These are phyloP conservation scores for Fabrea salina DNA, from an alignment of 169 alveolate species.

Conservation along the genomic window DNA sequence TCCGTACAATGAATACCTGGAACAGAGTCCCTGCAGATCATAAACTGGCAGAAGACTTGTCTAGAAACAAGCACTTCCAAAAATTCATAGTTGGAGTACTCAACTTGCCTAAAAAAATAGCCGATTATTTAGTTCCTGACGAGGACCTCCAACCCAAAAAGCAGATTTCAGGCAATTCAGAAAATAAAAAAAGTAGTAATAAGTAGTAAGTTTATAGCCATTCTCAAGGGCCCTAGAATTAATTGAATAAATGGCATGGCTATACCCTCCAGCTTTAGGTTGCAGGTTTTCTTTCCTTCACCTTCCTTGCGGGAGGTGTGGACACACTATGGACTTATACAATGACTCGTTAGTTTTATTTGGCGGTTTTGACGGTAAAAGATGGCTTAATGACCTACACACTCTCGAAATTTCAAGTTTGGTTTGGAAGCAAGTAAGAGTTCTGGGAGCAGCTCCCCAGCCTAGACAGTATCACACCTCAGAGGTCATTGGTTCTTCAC, in stretches of 20 bases:
- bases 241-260: slow-evolving; percentile 29
- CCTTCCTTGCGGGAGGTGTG: slow-evolving; percentile 32
- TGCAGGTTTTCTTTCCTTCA: slow-evolving; percentile 27
- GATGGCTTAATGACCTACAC: slow-evolving; percentile 30
- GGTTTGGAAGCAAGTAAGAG: slow-evolving; percentile 15
- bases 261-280: slow-evolving; percentile 33
- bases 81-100: background rate
- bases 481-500: background rate
- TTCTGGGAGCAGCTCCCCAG: slow-evolving; percentile 9
- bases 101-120: background rate
- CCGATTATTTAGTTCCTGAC: background rate
- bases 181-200: too few relatives aligned
- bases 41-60: background rate
- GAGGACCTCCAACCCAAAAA: too few relatives aligned
- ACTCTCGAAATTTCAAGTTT: background rate
- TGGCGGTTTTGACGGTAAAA: slow-evolving; percentile 30
- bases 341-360: background rate
- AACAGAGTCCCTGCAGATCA: background rate
- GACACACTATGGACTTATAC: background rate
- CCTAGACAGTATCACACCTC: slow-evolving; percentile 23
- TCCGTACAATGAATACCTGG: background rate
- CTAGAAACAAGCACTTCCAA: background rate
- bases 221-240: too few relatives aligned
- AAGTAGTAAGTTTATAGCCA: too few relatives aligned
- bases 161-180: too few relatives aligned